Base-by-base conservation (phyloP, 768 basidiomycete genomes). In the Crassisporium funariophilum region DNA sequence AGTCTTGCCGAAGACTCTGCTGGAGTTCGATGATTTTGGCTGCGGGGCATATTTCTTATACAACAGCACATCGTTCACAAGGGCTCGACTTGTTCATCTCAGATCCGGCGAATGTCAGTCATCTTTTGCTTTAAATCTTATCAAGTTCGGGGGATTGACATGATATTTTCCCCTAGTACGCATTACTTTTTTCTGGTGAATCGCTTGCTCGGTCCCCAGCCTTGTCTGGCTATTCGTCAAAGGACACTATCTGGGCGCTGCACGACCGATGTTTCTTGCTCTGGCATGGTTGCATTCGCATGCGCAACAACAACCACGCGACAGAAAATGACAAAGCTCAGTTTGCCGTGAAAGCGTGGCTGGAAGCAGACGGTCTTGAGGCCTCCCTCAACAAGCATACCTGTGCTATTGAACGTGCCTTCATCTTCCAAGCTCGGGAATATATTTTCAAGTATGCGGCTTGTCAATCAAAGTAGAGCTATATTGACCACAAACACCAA, bases 151-250 rank as follows among this genome's bases (percentile, higher is more conserved):
- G 55, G 19, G 57, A 38, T 13, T 38, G 17, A 25, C 37, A 7
- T 13, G 42, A 23, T 35, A 33, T 31, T 5, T 40, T 40, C 33
- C 21, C 50, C 11, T 55, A 90, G 87, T 86, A 82, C 61, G 78
- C 81, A 1, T 62, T 89, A n/a, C 66, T 90, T 16, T 89, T 90
- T 61, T 82, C 86, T 5, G 87, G 85, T n/a, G 87, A 89, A 65
- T 74, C 78, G 10, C 65, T 81, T 19, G 65, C 62, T 2, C 66
- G 65, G 21, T 72, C 67, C 8, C 69, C 69, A 9, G 33, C 56
- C 16, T 46, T 65, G 15, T 35, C 60, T 29, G 51, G 59, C 6
- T 36, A 55, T 44, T 70, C 77, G 3, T 68, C 76, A 7, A 88
- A 86, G 61, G 79, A 86, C 44, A 83, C 83, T 4, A 71, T 89